These are phyloP conservation scores for Botrytis fabae DNA, from an alignment of 2,329 filamentous ascomycete genomes.

Conservation along the genomic window DNA sequence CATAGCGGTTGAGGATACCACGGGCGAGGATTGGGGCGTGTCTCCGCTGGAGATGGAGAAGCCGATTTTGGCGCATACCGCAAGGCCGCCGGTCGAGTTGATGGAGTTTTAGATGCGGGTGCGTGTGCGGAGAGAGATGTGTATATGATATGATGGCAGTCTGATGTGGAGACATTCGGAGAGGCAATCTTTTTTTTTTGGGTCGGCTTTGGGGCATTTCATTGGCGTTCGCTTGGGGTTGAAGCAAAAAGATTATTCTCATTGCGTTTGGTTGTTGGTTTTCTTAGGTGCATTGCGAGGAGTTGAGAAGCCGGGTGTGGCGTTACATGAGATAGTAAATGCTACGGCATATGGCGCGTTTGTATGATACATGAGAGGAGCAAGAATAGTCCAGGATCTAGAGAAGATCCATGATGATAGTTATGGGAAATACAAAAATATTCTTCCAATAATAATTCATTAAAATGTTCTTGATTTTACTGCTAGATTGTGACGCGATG, in stretches of 20 bases:
- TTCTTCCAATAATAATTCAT: neutral
- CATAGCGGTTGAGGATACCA: conserved; percentile 68
- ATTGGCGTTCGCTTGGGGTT: neutral
- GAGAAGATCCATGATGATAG: neutral
- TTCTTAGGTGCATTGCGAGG: conserved; percentile 19
- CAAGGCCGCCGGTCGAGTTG: conserved; percentile 64
- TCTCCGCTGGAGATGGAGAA: conserved; percentile 45
- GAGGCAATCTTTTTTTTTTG: neutral
- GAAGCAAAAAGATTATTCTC: neutral
- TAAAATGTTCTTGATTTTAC: neutral
- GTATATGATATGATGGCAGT: conserved; percentile 14
- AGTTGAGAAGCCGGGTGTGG: conserved; percentile 15
- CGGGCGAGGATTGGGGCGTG: conserved; percentile 47
- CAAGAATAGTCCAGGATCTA: neutral
- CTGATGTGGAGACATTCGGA: neutral
- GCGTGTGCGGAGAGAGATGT: neutral
- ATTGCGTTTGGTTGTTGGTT: neutral
- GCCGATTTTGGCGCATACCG: conserved; percentile 59
- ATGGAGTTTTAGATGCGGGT: conserved; percentile 45
- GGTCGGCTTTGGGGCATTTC: conserved; percentile 2
- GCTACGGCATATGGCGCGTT: neutral
- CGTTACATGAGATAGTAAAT: conserved; percentile 2
- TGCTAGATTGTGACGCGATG: neutral
- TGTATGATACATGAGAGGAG: conserved; percentile 18
- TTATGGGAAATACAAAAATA: neutral